Evolutionary conservation across 2,329 filamentous ascomycete genomes (phyloP).

Genomic region (Aciculosporium take): DNA sequence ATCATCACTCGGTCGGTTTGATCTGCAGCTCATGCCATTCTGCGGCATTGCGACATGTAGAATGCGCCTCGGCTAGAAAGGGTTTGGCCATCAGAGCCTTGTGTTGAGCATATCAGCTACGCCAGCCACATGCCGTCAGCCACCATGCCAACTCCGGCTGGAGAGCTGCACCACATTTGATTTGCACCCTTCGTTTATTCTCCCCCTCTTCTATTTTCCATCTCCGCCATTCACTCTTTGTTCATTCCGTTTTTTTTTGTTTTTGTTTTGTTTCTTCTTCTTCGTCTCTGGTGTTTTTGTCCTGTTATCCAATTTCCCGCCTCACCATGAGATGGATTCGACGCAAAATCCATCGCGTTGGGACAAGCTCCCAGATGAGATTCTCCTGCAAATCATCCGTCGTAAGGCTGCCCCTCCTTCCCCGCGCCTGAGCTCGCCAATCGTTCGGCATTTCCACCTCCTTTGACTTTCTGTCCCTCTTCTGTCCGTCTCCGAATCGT

Average conservation of each 20-base stretch:
- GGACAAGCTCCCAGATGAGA: constrained; percentile 48
- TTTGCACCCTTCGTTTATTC: too few relatives aligned
- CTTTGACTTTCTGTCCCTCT: not conserved
- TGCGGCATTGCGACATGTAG: too few relatives aligned
- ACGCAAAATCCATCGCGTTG: constrained; percentile 12
- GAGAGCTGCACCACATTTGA: too few relatives aligned
- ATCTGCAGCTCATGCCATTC: too few relatives aligned
- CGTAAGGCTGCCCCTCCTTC: constrained; percentile 29
- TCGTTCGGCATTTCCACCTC: not conserved
- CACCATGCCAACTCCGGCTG: too few relatives aligned
- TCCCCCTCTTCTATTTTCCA: too few relatives aligned
- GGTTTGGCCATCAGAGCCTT: too few relatives aligned
- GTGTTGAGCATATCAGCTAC: not conserved
- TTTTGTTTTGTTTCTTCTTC: not conserved
- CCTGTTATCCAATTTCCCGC: not conserved
- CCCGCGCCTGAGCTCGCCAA: not conserved
- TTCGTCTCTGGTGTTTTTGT: not conserved
- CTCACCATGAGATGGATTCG: constrained; percentile 16
- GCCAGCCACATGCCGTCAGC: not conserved
- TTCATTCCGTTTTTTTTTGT: too few relatives aligned
- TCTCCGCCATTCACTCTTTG: not conserved
- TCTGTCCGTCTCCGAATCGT: not conserved
- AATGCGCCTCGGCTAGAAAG: too few relatives aligned
- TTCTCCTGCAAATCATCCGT: constrained; percentile 46
- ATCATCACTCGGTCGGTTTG: too few relatives aligned